Conservation (phyloP, 2,329 filamentous ascomycete genomes). For the Fusarium virguliforme region DNA sequence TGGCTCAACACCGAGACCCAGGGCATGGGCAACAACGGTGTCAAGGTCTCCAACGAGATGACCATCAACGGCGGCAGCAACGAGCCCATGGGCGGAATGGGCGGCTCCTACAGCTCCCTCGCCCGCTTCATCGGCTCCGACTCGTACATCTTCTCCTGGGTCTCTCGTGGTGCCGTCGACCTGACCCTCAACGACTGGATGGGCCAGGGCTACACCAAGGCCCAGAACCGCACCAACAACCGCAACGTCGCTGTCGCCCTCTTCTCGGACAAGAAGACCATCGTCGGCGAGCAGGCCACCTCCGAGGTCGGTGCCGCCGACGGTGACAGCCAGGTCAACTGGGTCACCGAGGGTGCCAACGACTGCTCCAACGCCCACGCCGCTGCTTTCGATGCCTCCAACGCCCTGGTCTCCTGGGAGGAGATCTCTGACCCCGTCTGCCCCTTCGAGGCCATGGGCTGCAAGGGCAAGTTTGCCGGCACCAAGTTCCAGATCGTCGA, state of each 20-base stretch:
- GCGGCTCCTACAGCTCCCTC: constrained; percentile 73
- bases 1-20: constrained; percentile 75
- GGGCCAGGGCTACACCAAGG: constrained; percentile 69
- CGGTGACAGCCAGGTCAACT: constrained; percentile 73
- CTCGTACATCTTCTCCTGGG: constrained; percentile 75
- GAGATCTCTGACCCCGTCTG: constrained; percentile 71
- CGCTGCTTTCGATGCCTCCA: constrained; percentile 67
- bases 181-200: constrained; percentile 72
- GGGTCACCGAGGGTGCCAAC: constrained; percentile 67
- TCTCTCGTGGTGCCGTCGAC: constrained; percentile 72
- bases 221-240: constrained; percentile 68
- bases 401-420: constrained; percentile 73
- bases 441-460: constrained; percentile 72
- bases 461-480: constrained; percentile 71
- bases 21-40: constrained; percentile 67
- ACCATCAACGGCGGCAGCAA: constrained; percentile 72
- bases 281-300: constrained; percentile 68
- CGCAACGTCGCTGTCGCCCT: constrained; percentile 73
- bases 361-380: constrained; percentile 74
- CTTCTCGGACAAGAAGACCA: constrained; percentile 72
- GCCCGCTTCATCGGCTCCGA: constrained; percentile 67
- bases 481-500: constrained; percentile 73
- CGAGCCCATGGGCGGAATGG: constrained; percentile 75
- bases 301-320: constrained; percentile 67
- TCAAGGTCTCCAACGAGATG: constrained; percentile 76